Base-by-base conservation (phyloP, 352 stramenopile species). In the Globisporangium ultimum region DNA sequence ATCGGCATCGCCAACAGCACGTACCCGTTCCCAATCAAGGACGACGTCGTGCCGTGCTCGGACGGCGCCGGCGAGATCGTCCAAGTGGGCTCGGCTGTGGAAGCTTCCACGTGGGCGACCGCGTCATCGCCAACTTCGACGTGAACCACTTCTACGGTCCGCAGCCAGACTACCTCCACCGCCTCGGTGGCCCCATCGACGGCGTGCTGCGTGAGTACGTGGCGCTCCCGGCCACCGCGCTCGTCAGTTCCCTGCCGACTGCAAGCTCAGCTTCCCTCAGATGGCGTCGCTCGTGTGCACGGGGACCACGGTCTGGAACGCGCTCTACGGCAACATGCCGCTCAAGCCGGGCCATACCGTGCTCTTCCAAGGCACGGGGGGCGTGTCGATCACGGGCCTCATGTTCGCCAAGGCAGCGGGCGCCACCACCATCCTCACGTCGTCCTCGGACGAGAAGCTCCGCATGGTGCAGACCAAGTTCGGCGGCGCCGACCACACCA, bases 251-350 rank as follows among this genome's bases (percentile, higher is more conserved):
- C 62, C 65, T 0, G 46, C 53, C 9, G 55, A 67, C 6, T 67
- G 55, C 48, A 63, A 62, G 21, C 49, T 76, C 6, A 54, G 59
- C 40, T 71, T 51, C 34, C 61, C 67, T 18, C 47, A 76, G 49
- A 50, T 73, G 3, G 65, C 61, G 40, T 64, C 68, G 38, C 53
- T 76, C 14, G 65, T 71, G 10, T 62, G 56, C 45, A 68, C 68
- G 0, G 68, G 68, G 9, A 43, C 55, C 15, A 76, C 65, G 20
- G 62, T 61, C 1, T 76, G 65, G 65, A 73, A 76, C 41, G 58
- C 65, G 13, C 54, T 76, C 0, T 71, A 66, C 28, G 65, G 65
- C 22, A 61, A 32, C 32, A 17, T 36, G 2, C 61, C 55, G 41
- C 43, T 60, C 24, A 32, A 32, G 24, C 24, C 24, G 24, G 24